phyloP scores from a whole-genome alignment of 768 basidiomycete genomes.

The Mycena olivaceomarginata region DNA sequence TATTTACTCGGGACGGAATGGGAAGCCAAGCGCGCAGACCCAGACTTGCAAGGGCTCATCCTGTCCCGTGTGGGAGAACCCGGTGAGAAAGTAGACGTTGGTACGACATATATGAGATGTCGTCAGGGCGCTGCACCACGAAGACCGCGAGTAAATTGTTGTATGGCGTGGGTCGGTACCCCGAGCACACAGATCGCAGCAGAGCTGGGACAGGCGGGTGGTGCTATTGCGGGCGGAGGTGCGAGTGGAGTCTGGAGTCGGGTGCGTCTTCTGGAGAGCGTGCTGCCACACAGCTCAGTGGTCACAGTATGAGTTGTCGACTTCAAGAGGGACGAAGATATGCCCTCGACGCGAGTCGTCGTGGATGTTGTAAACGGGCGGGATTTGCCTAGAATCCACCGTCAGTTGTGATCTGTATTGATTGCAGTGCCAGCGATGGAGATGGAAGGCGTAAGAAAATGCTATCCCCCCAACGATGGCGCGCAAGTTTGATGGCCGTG shows the following conservation, averaged over 20 bases:
- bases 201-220: conserved; percentile 5
- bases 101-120: neutral
- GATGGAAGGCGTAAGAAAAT: neutral
- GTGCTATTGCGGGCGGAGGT: neutral
- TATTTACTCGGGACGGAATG: neutral
- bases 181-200: neutral
- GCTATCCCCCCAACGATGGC: too few relatives aligned
- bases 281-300: neutral
- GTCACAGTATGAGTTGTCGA: neutral
- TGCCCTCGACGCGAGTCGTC: neutral
- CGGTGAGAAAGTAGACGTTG: neutral
- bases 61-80: neutral
- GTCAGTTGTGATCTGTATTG: neutral
- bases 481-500: too few relatives aligned
- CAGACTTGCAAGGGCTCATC: neutral
- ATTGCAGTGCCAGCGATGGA: conserved; percentile 1
- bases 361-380: neutral
- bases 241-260: neutral
- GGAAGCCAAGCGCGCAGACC: conserved; percentile 1
- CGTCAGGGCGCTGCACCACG: neutral
- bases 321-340: neutral
- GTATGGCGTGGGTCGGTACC: neutral
- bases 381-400: conserved; percentile 1
- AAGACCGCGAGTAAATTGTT: neutral
- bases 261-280: neutral